Evolutionary conservation across 2,329 filamentous ascomycete species (phyloP).

Genomic region (Harringtonia lauricola): DNA sequence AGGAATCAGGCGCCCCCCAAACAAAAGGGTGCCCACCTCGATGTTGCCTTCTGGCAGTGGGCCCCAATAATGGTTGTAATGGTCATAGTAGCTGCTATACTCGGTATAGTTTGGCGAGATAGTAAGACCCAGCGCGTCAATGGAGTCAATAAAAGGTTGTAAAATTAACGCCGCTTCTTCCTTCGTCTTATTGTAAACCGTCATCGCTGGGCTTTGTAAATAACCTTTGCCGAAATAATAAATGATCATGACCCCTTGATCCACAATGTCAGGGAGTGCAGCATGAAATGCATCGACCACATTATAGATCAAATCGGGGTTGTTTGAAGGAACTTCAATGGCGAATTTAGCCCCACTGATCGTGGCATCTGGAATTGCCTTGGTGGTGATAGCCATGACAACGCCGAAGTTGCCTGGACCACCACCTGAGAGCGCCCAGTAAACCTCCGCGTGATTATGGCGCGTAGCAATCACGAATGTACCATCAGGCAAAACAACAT

Average conservation of each 20-base stretch:
- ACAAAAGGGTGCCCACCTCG: constrained; percentile 16
- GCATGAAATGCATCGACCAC: constrained; percentile 36
- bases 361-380: constrained; percentile 21
- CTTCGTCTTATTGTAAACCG: constrained; percentile 24
- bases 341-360: constrained; percentile 27
- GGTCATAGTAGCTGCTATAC: constrained; percentile 22
- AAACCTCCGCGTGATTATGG: constrained; percentile 36
- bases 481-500: constrained; percentile 28
- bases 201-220: constrained; percentile 26
- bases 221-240: constrained; percentile 29
- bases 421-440: constrained; percentile 44
- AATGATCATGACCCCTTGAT: constrained; percentile 29
- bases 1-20: constrained; percentile 25
- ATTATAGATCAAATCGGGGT: constrained; percentile 29
- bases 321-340: constrained; percentile 24
- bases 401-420: constrained; percentile 41
- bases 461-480: constrained; percentile 21
- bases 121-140: constrained; percentile 17
- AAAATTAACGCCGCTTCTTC: constrained; percentile 23
- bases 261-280: constrained; percentile 27
- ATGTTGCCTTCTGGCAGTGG: constrained; percentile 17
- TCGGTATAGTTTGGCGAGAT: constrained; percentile 18
- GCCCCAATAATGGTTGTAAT: constrained; percentile 20
- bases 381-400: constrained; percentile 31
- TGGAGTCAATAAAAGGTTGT: constrained; percentile 22